Base-by-base conservation (phyloP, 352 stramenopile genomes). In the Phytopythium litorale region DNA sequence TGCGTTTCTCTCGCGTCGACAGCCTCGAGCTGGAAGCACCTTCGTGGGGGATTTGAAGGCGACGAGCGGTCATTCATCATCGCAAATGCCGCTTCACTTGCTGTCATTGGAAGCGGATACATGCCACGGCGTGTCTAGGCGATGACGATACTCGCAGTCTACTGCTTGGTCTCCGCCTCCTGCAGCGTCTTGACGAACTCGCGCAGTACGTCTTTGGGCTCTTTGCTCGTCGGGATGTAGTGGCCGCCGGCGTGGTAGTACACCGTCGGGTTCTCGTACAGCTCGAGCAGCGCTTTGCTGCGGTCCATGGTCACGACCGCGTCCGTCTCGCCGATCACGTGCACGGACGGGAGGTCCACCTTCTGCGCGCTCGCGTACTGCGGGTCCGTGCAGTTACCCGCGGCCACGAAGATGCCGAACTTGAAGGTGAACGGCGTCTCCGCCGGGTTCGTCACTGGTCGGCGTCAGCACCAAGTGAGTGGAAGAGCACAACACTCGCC, bases 161-260 rank as follows among this genome's bases (percentile, higher is more conserved):
- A 58, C 53, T 48, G 7, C 15, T 37, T 63, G 15, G 25, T 55
- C 11, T 68, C 64, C 18, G 48, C 59, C 42, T 68, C 55, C 55
- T 64, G 72, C 2, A 83, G 75, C 16, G 77, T 65, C 63, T 89
- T 81, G 56, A 92, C 76, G 43, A 93, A 93, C 42, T 75, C 70
- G 63, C 84, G 79, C 60, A 89, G 77, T 18, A 75, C 71, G 48
- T 93, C 82, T 55, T 93, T 93, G 7, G 79, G 71, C 23, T 90
- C 84, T 63, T 95, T 94, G 67, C 91, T 91, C 9, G 87, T 88
- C 8, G 87, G 85, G 53, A 96, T 91, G 68, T 96, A 96, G 62
- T 96, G 87, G 0, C 87, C 87, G 23, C 87, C 85, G 2, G 77
- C 12, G 56, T 96, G 87, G 30, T 84, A 60, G 54, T 90, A 70